Base-by-base conservation (phyloP, 2,329 filamentous ascomycete species). In the Dothideomycetidae sp. region DNA sequence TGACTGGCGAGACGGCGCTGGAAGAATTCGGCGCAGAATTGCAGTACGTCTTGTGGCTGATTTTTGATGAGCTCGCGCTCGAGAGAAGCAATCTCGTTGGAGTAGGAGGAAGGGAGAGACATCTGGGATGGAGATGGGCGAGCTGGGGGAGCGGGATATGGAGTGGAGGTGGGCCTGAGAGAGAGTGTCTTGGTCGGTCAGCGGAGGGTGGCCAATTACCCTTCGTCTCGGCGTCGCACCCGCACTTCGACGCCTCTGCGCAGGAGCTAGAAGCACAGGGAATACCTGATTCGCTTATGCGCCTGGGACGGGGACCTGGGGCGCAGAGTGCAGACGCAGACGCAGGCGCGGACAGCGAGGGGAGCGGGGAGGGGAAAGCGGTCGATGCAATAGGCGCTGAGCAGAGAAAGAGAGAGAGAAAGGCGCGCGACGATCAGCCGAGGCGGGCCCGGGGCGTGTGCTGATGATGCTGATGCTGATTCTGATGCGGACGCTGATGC, bases 21-120 rank as follows among this genome's bases (percentile, higher is more conserved):
- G 60, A 79, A 80, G 63, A 73, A 73, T 59, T 79, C 75, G 58
- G 72, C 70, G 62, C 74, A 79, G 65, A 76, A 78, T 57, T 81
- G 75, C 48, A 78, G 66, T 53, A 76, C 66, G 62, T 82, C 75
- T 55, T 63, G 50, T 36, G 75, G 73, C 44, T 71, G 64, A 48
- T 67, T 57, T 52, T 69, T 67, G 48, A 67, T 61, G 48, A 78
- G 59, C 57, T 78, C 67, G 59, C 67, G 66, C 53, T 72, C 71
- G 56, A 79, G 70, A 52, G 67, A 64, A 57, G 73, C 64, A 59
- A 77, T 72, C 58, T 76, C 71, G 59, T 70, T 64, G 56, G 66
- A 62, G 60, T 76, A 72, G 64, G 68, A 59, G 55, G 61, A 51
- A 51, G 68, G 66, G 42, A 71, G 59, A 28, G 43, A 38, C 39